These are phyloP conservation scores for Hermanozyma aechmeae DNA, from an alignment of 805 yeast genomes.

Conservation along the genomic window DNA sequence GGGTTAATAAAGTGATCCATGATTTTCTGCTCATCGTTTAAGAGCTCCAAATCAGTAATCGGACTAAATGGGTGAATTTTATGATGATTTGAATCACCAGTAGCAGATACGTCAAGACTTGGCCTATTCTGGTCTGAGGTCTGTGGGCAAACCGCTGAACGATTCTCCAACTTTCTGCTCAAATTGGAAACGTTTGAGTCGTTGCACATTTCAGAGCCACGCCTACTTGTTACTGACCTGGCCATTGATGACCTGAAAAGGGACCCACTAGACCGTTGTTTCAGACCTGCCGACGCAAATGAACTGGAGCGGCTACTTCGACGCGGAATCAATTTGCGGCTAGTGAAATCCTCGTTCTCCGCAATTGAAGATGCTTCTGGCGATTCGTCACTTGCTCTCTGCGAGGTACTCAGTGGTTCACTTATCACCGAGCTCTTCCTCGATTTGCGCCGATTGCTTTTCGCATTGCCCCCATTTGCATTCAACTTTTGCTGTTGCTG, in stretches of 20 bases:
- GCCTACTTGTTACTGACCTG: too few relatives aligned
- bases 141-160: too few relatives aligned
- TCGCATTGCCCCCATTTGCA: not conserved
- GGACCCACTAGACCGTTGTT: too few relatives aligned
- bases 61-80: not conserved
- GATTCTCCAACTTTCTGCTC: too few relatives aligned
- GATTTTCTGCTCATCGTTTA: not conserved
- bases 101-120: too few relatives aligned
- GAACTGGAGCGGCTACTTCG: not conserved
- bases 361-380: not conserved
- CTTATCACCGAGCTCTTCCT: not conserved
- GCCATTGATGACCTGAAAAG: too few relatives aligned
- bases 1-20: not conserved
- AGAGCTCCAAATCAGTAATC: not conserved
- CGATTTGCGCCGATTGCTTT: not conserved
- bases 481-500: not conserved
- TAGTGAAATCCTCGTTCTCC: not conserved
- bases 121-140: too few relatives aligned
- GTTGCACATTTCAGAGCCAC: too few relatives aligned
- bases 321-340: not conserved
- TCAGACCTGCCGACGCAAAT: not conserved
- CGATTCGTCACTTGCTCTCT: not conserved
- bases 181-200: not conserved
- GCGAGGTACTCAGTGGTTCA: not conserved
- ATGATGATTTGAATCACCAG: too few relatives aligned